A percentile compares a stretch with the other conserved stretches of the same genome.
Evolutionary conservation across 176 grass and related monocot species (phyloP).

Genomic region (Pharus latifolius): DNA sequence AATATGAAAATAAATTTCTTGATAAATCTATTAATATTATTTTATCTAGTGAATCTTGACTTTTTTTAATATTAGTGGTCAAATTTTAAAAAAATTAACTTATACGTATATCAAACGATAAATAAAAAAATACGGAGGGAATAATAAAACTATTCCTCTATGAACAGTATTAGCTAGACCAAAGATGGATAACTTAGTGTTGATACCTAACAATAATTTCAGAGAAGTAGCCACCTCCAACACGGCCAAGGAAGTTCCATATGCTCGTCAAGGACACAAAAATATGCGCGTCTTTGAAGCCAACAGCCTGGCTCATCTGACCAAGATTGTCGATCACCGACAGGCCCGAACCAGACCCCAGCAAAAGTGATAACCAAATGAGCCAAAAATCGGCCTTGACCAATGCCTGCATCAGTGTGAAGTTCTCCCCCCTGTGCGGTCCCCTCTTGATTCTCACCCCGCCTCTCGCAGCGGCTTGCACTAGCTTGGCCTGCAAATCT

Average conservation of each 20-base stretch:
- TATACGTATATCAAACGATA: too few species aligned
- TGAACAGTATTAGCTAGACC: not conserved
- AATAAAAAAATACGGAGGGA: too few species aligned
- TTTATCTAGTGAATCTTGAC: too few species aligned
- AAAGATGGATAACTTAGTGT: not conserved
- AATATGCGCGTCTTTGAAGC: constrained; percentile 49
- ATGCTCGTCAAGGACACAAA: constrained; percentile 88
- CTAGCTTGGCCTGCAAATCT: constrained; percentile 53
- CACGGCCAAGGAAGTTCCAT: constrained; percentile 91
- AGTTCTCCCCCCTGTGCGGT: constrained; percentile 77
- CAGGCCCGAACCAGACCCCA: constrained; percentile 77
- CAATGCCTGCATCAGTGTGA: constrained; percentile 72
- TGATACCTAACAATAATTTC: constrained; percentile 82
- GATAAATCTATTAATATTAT: too few species aligned
- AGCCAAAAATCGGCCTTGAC: constrained; percentile 96
- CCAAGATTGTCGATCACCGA: constrained; percentile 89
- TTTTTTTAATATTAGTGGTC: too few species aligned
- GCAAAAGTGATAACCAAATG: constrained; percentile 70
- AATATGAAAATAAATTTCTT: too few species aligned
- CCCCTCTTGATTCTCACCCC: constrained; percentile 60
- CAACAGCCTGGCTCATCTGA: constrained; percentile 90
- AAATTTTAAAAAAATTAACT: too few species aligned
- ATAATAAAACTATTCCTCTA: too few species aligned
- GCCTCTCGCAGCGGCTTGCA: constrained; percentile 60
- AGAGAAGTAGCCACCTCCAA: constrained; percentile 89